A percentile compares a stretch with the other conserved stretches of the same genome.
Conservation (phyloP, 306 rosid species). For the Citrullus colocynthis region DNA sequence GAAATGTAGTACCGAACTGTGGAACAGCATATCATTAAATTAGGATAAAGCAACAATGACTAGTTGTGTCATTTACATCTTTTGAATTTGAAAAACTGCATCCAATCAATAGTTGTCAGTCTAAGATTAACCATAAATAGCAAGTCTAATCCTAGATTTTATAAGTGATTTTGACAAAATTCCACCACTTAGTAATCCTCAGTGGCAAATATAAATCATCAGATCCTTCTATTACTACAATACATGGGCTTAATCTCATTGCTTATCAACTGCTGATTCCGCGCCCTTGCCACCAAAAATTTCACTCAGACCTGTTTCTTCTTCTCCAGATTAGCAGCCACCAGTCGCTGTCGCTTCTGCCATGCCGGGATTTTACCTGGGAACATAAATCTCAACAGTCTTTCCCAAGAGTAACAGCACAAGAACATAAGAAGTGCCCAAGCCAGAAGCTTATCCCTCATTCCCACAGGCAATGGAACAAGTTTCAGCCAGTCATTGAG, state of each 20-base stretch:
- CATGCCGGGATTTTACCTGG: slow-evolving; percentile 86
- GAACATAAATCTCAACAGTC: slow-evolving; percentile 73
- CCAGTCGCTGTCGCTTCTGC: slow-evolving; percentile 66
- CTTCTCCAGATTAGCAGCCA: slow-evolving; percentile 61
- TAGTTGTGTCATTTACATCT: neutral
- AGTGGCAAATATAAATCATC: slow-evolving; percentile 3
- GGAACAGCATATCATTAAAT: neutral
- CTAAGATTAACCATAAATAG: neutral
- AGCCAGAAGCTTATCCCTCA: slow-evolving; percentile 67
- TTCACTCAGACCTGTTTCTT: slow-evolving; percentile 18
- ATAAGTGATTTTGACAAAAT: neutral
- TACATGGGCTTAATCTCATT: neutral
- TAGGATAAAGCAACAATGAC: neutral
- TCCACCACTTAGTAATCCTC: slow-evolving; percentile 3
- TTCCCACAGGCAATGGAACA: slow-evolving; percentile 76
- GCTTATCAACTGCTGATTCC: neutral
- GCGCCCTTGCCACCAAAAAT: neutral
- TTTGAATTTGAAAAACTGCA: neutral
- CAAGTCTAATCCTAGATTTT: neutral
- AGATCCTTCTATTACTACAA: neutral
- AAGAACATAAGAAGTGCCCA: slow-evolving; percentile 84
- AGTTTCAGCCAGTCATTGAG: slow-evolving; percentile 80
- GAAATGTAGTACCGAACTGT: neutral
- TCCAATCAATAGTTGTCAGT: neutral
- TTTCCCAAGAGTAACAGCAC: slow-evolving; percentile 85